These are phyloP conservation scores for Cryptococcus sp. DNA, from an alignment of 1,284 basidiomycete genomes.

Conservation along the genomic window DNA sequence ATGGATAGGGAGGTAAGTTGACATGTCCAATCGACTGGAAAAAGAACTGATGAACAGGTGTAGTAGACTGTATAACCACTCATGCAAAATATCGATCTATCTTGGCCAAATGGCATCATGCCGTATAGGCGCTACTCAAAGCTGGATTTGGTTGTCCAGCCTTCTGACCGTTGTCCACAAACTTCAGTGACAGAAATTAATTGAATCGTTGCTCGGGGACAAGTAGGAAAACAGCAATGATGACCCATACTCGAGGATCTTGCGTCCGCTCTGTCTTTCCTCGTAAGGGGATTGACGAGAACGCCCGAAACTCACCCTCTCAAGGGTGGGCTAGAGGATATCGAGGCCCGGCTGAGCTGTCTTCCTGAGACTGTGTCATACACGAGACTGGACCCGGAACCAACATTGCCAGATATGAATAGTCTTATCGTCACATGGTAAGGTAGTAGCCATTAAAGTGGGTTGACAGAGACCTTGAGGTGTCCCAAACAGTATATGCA, in stretches of 20 bases:
- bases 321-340: conserved; percentile 25
- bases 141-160: no score
- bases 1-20: neutral
- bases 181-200: no score
- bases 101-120: neutral
- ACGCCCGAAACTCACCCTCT: conserved; percentile 19
- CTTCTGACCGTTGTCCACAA: neutral
- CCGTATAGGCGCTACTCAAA: no score
- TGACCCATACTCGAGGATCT: conserved; percentile 35
- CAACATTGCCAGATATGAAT: no score
- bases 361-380: no score
- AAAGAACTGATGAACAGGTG: neutral
- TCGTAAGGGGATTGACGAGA: neutral
- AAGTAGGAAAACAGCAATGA: conserved; percentile 38
- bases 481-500: no score
- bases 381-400: no score
- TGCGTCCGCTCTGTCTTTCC: conserved; percentile 9
- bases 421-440: no score
- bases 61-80: neutral
- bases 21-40: neutral
- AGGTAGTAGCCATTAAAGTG: no score
- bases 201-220: no score
- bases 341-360: conserved; percentile 45
- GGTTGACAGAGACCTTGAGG: no score
- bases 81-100: conserved; percentile 1